A percentile compares a stretch with the other conserved stretches of the same genome.
Evolutionary conservation across 169 alveolate species (phyloP).

Genomic region (Prorocentrum cordatum): DNA sequence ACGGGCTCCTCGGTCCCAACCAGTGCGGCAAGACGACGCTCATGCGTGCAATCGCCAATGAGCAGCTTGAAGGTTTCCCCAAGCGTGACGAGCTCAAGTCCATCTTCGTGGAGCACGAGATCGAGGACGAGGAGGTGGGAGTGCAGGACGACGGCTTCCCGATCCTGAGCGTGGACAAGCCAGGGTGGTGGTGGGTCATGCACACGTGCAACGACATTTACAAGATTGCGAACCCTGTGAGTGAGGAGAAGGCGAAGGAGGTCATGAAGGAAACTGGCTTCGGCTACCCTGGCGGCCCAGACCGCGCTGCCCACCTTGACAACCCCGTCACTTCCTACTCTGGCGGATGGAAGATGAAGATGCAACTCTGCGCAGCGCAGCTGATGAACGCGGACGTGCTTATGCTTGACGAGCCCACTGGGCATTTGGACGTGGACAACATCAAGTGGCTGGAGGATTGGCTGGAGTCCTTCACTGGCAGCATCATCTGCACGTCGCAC

Average conservation of each 20-base stretch:
- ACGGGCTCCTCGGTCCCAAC: slow-evolving; percentile 36
- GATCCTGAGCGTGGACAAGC: slow-evolving; percentile 56
- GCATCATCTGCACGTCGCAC: slow-evolving; percentile 62
- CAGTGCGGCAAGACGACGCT: slow-evolving; percentile 70
- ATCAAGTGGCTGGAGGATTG: slow-evolving; percentile 66
- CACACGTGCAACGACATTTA: slow-evolving; percentile 68
- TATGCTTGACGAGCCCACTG: slow-evolving; percentile 67
- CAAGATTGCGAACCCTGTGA: slow-evolving; percentile 52
- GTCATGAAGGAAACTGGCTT: slow-evolving; percentile 55
- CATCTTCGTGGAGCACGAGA: slow-evolving; percentile 71
- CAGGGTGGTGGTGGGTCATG: slow-evolving; percentile 69
- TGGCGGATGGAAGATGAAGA: slow-evolving; percentile 70
- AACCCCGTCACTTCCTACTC: slow-evolving; percentile 66
- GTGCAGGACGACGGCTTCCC: slow-evolving; percentile 66
- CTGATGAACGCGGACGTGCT: neutral
- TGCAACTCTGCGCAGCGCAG: neutral
- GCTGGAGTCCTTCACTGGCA: slow-evolving; percentile 37
- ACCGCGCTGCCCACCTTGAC: slow-evolving; percentile 53
- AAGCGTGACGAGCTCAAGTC: slow-evolving; percentile 62
- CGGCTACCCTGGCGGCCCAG: slow-evolving; percentile 68
- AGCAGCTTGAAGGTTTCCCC: slow-evolving; percentile 70
- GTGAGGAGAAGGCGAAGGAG: slow-evolving; percentile 44
- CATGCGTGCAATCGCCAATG: slow-evolving; percentile 71
- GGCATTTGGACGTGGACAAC: slow-evolving; percentile 67
- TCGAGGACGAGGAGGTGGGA: slow-evolving; percentile 58